Base-by-base conservation (phyloP, 306 rosid genomes). In the Abrus precatorius region DNA sequence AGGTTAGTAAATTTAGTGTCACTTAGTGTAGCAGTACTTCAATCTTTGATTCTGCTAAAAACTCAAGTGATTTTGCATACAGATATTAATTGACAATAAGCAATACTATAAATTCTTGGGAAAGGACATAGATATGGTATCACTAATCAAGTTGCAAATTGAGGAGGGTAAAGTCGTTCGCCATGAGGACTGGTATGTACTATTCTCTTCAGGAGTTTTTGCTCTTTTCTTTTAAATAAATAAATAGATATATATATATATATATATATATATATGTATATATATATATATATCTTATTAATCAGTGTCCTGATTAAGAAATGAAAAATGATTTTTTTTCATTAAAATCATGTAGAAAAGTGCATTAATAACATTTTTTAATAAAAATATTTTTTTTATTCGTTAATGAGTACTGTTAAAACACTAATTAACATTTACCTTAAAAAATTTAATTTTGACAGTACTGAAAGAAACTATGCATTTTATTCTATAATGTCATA, bases 141-240 rank as follows among this genome's bases (percentile, higher is more conserved):
- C 97, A 5, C 94, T 91, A 62, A 94, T 94, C 88, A 94, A 85
- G 84, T 86, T 94, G 85, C 8, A 85, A 61, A 80, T 86, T 9
- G 92, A 76, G 14, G 88, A 94, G 11, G 96, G 97, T 20, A 94
- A 88, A 87, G 83, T 94, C 49, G 81, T 91, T 82, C 93, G 90
- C 54, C 98, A 92, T 48, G 98, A 94, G 82, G 98, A 94, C 85
- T 89, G 97, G 93, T 92, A 92, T 40, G 88, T 71, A 45, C 57
- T 47, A 9, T 13, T 14, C 40, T 47, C 10, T 33, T 38, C 8
- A 48, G 56, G 38, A 49, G 20, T 20, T 20, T 20, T 20, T 33
- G 3, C 47, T 14, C 49, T 36, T 9, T 71, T 73, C 71, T 68
- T 20, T 20, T 20, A 20, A 20, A 20, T 20, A 20, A 20, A 20